phyloP scores from a whole-genome alignment of 2,329 filamentous ascomycete species.

The Fusarium sp. region DNA sequence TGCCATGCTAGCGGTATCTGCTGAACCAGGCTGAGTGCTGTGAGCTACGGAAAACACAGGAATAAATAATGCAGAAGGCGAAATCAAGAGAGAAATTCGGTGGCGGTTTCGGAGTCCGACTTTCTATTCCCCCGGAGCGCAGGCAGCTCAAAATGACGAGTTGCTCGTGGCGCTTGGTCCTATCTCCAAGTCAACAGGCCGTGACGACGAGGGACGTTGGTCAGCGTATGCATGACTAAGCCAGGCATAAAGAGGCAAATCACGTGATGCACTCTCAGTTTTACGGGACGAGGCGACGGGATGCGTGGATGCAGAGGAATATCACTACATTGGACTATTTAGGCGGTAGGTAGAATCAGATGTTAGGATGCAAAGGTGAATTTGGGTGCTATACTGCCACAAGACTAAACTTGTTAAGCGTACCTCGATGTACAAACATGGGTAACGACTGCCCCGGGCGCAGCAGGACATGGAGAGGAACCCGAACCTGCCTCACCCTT shows the following conservation, averaged over 20 bases:
- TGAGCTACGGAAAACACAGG: constrained; percentile 11
- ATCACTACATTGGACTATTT: too few species aligned
- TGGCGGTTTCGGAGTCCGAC: constrained; percentile 6
- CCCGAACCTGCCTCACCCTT: too few species aligned
- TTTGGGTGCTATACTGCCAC: too few species aligned
- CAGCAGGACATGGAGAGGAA: too few species aligned
- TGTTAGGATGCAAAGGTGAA: too few species aligned
- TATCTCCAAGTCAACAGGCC: constrained; percentile 39
- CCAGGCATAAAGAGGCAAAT: neutral
- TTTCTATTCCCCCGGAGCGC: constrained; percentile 10
- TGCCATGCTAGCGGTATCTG: constrained; percentile 52
- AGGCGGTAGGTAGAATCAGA: too few species aligned
- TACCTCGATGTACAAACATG: too few species aligned
- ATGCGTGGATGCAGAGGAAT: too few species aligned
- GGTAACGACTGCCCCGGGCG: too few species aligned
- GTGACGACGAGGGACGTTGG: constrained; percentile 29
- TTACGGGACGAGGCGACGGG: too few species aligned
- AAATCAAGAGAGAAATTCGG: neutral
- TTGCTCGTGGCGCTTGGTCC: constrained; percentile 26
- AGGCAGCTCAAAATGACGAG: constrained; percentile 48
- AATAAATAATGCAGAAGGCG: neutral
- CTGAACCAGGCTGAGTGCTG: neutral
- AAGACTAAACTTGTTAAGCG: too few species aligned
- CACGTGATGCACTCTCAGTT: constrained; percentile 24
- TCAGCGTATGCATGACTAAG: constrained; percentile 42